Evolutionary conservation across 805 yeast species (phyloP).

Genomic region (Pichia kluyveri): DNA sequence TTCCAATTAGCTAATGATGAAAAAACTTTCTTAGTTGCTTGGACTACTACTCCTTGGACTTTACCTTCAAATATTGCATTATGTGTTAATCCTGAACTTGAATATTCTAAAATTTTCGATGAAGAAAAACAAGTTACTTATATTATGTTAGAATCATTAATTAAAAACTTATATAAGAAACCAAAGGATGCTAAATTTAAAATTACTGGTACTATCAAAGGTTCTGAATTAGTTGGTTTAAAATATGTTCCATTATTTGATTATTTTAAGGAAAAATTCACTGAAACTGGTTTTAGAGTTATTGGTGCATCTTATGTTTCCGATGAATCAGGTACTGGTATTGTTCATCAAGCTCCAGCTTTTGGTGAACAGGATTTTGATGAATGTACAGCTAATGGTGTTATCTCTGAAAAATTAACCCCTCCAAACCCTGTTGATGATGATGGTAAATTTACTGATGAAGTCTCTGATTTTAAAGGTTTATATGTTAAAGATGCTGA

Average conservation of each 20-base stretch:
- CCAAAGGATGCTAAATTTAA: conserved; percentile 85
- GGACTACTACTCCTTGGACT: conserved; percentile 99
- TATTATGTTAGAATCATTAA: conserved; percentile 75
- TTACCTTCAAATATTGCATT: conserved; percentile 88
- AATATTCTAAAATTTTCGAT: conserved; percentile 86
- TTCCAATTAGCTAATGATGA: conserved; percentile 78
- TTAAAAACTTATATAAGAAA: conserved; percentile 84
- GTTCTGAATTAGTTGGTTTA: conserved; percentile 69
- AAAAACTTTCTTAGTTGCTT: conserved; percentile 79
- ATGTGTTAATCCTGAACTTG: conserved; percentile 85
- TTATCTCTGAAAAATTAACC: conserved; percentile 54
- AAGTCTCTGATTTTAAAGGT: conserved; percentile 70
- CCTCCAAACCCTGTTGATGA: conserved; percentile 97
- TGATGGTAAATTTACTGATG: conserved; percentile 71
- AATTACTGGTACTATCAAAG: conserved; percentile 71
- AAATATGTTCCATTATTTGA: conserved; percentile 78
- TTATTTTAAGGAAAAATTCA: conserved; percentile 68
- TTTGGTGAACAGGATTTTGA: conserved; percentile 98
- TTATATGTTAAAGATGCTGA: conserved; percentile 94
- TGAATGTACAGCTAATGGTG: conserved; percentile 67
- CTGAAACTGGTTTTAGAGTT: conserved; percentile 75
- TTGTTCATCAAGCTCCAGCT: conserved; percentile 97
- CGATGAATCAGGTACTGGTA: conserved; percentile 96
- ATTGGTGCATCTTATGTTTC: conserved; percentile 79
- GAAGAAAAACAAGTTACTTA: conserved; percentile 76